Evolutionary conservation across 106 monocot genomes (phyloP).

Genomic region (Alisma plantagoaquatica): DNA sequence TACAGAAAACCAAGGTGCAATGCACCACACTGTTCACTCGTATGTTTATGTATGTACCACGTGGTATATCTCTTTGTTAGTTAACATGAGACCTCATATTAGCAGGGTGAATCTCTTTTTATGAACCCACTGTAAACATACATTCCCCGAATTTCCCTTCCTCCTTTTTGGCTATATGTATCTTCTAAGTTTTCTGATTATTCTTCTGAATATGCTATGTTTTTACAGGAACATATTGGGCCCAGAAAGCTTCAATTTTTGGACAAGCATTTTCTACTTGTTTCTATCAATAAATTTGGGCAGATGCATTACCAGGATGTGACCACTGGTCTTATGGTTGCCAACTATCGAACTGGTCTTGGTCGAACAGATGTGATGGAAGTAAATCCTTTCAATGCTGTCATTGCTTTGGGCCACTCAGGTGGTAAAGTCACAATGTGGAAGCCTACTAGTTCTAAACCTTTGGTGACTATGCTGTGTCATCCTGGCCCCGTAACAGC

Average conservation of each 20-base stretch:
- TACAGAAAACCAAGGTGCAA: no score
- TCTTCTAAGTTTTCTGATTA: no score
- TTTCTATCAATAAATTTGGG: slow-evolving; percentile 58
- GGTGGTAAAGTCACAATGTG: slow-evolving; percentile 89
- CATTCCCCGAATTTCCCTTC: no score
- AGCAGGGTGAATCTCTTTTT: no score
- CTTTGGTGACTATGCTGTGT: slow-evolving; percentile 65
- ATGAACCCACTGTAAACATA: no score
- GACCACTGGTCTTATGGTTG: slow-evolving; percentile 69
- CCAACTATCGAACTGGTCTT: slow-evolving; percentile 51
- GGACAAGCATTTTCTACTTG: slow-evolving; percentile 67
- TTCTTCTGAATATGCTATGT: no score
- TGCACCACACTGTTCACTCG: no score
- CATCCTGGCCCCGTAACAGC: slow-evolving; percentile 60
- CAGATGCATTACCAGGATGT: slow-evolving; percentile 84
- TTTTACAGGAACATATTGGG: slow-evolving; percentile 48
- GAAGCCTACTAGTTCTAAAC: slow-evolving; percentile 66
- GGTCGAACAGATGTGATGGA: slow-evolving; percentile 67
- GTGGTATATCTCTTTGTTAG: no score
- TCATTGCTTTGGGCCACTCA: slow-evolving; percentile 55
- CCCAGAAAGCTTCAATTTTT: slow-evolving; percentile 68
- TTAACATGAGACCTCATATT: no score
- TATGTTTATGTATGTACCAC: no score
- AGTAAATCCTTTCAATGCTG: slow-evolving; percentile 55
- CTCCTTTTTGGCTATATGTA: no score